A percentile compares a stretch with the other conserved stretches of the same genome.
Conservation (phyloP, 1,139 yeast species). For the Yamadazyma diospyri region DNA sequence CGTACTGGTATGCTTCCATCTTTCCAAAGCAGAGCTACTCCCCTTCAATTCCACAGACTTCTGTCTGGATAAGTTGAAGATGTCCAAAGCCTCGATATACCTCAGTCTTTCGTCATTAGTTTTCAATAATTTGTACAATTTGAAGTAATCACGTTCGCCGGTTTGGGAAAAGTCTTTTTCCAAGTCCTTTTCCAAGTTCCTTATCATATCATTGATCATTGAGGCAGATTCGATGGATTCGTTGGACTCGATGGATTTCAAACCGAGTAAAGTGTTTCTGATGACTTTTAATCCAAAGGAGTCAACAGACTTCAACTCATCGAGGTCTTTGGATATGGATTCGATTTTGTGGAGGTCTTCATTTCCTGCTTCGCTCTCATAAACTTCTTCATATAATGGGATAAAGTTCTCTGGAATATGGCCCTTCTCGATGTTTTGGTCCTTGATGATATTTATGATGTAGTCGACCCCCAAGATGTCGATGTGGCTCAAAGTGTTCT, state of each 20-base stretch:
- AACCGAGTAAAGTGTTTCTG: conserved; percentile 72
- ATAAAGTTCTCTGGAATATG: conserved; percentile 36
- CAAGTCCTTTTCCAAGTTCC: conserved; percentile 30
- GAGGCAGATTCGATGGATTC: conserved; percentile 4
- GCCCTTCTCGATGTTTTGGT: conserved; percentile 20
- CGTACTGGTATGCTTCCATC: conserved; percentile 85
- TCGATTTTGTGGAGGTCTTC: conserved; percentile 22
- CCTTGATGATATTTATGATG: conserved; percentile 38
- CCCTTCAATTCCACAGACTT: conserved; percentile 72
- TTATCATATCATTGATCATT: conserved; percentile 31
- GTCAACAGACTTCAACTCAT: conserved; percentile 62
- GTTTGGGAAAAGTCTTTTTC: conserved; percentile 31
- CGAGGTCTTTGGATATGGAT: conserved; percentile 49
- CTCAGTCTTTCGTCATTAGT: conserved; percentile 49
- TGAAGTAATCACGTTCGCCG: conserved; percentile 56
- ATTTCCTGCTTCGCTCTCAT: conserved; percentile 3
- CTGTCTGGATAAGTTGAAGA: conserved; percentile 73
- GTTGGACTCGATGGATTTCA: conserved; percentile 25
- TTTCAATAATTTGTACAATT: conserved; percentile 50
- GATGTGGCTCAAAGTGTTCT: conserved; percentile 51
- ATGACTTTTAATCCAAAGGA: conserved; percentile 79
- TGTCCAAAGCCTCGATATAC: conserved; percentile 65
- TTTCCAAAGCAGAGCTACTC: conserved; percentile 78
- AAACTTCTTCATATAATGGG: conserved; percentile 18
- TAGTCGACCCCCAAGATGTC: conserved; percentile 72